Conservation (phyloP, 202 grass and related monocot genomes). For the Alloteropsis angusta region DNA sequence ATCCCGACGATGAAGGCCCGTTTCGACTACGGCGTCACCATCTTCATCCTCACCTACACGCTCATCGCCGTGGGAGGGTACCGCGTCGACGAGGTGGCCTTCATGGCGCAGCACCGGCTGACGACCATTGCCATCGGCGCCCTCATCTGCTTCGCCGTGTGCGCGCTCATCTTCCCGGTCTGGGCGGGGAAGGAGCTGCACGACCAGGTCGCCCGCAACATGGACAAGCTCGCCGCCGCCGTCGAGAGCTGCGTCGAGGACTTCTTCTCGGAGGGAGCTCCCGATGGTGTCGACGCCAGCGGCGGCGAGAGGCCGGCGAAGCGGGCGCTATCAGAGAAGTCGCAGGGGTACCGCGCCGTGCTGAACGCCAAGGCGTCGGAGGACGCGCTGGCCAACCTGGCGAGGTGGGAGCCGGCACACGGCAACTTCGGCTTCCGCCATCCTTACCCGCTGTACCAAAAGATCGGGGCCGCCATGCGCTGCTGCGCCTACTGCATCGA, state of each 20-base stretch:
- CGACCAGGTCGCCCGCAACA: slow-evolving; percentile 46
- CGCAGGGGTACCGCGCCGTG: slow-evolving; percentile 52
- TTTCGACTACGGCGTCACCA: slow-evolving; percentile 69
- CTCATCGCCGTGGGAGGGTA: slow-evolving; percentile 56
- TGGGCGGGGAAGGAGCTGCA: slow-evolving; percentile 63
- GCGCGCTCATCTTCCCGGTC: slow-evolving; percentile 35
- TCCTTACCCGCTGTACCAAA: slow-evolving; percentile 58
- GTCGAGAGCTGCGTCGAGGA: slow-evolving; percentile 42
- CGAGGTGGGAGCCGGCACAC: slow-evolving; percentile 66
- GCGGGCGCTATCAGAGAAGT: slow-evolving; percentile 15
- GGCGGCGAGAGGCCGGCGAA: not conserved
- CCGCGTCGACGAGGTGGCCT: slow-evolving; percentile 32
- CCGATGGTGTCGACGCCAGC: not conserved
- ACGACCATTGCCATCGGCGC: slow-evolving; percentile 45
- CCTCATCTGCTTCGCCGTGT: slow-evolving; percentile 42
- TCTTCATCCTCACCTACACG: slow-evolving; percentile 69
- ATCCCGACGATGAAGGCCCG: slow-evolving; percentile 42
- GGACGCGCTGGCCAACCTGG: slow-evolving; percentile 73
- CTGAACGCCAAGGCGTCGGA: slow-evolving; percentile 72
- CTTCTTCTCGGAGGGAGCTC: slow-evolving; percentile 30
- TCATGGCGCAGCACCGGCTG: slow-evolving; percentile 37
- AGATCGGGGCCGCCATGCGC: slow-evolving; percentile 47
- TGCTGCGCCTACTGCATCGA: slow-evolving; percentile 78
- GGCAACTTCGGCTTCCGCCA: slow-evolving; percentile 59
- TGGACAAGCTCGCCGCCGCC: slow-evolving; percentile 45